Base-by-base conservation (phyloP, 2,329 filamentous ascomycete genomes). In the Beauveria rudraprayagi region DNA sequence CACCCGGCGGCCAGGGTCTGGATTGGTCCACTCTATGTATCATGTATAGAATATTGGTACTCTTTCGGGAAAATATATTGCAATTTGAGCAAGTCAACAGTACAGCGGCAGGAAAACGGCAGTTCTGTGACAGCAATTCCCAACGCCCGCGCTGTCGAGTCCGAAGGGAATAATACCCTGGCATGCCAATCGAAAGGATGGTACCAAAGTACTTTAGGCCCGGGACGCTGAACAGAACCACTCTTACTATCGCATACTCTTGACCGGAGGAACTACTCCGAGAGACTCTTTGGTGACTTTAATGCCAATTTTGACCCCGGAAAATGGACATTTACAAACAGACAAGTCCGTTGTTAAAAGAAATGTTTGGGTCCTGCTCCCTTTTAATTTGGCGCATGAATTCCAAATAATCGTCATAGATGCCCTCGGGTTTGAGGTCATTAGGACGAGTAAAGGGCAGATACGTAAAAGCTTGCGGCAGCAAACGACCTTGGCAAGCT, bases 341-440 rank as follows among this genome's bases (percentile, higher is more conserved):
- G 30, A 60, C 48, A 19, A 60, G 48, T 1, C 57, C 48, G 16
- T 59, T 40, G 41, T 67, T 72, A 61, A 76, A 77, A 1, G 73
- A 67, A 62, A 75, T 73, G 4, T 69, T 61, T 0, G 72, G 70
- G 47, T 76, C 74, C 52, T 72, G 72, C 48, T 70, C 66, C 59
- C 65, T 66, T 64, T 77, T 62, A 6, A 55, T 24, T n/a, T 51
- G 30, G 47, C 53, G 44, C 60, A 62, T 48, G 73, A 47, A 74
- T 59, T 37, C 62, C 47, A 69, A 66, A 17, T 73, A 66, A 5
- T 64, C 41, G 1, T 72, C 72, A 55, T 70, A 76, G 4, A 72
- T 70, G 16, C 65, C 66, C 34, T 63, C 64, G 40, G 71, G 63
- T 24, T 70, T 62, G 8, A 69, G 61, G 14, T 69, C 68, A 1